Base-by-base conservation (phyloP, 108 stramenopile species). In the Mediolabrus comicus region DNA sequence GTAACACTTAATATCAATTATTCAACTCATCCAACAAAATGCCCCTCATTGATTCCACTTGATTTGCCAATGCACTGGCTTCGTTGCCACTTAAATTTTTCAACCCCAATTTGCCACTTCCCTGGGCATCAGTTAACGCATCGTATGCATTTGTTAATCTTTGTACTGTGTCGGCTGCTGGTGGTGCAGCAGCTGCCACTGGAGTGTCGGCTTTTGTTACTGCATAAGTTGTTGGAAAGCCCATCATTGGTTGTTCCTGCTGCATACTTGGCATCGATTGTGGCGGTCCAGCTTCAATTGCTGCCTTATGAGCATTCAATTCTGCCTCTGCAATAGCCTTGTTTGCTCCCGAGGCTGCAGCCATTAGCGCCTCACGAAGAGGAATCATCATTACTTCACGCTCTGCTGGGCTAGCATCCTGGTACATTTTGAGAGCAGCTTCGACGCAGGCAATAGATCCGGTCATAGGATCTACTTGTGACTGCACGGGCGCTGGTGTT, bases 1-100 rank as follows among this genome's bases (percentile, higher is more conserved):
- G n/a, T n/a, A n/a, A n/a, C 39, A 14, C 39, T 14, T 41, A 41
- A 14, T 11, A 14, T 33, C 17, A 30, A 33, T 33, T 57, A 58
- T 88, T 83, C 41, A 92, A 63, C 59, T 94, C 92, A 58, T 88
- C 84, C 84, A 94, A 84, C 17, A 94, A 59, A 24, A 91, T 54
- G 26, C 66, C 51, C 31, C 88, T 67, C 92, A 94, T 89, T 25
- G 72, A 55, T n/a, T 64, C 63, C 19, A 92, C 59, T 28, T 65
- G 36, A 46, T 77, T 83, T 1, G 81, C 83, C 75, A 90, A 64
- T 31, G 77, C 84, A 22, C 66, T 36, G 24, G 89, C 89, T 80
- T 84, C 65, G 33, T 62, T 32, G 41, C 70, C 73, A 68, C 67
- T 69, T 22, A 80, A 84, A 65, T 77, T 82, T 22, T 75, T 63